Evolutionary conservation across 2,329 filamentous ascomycete genomes (phyloP).

Genomic region (Paecilomyces formosus): DNA sequence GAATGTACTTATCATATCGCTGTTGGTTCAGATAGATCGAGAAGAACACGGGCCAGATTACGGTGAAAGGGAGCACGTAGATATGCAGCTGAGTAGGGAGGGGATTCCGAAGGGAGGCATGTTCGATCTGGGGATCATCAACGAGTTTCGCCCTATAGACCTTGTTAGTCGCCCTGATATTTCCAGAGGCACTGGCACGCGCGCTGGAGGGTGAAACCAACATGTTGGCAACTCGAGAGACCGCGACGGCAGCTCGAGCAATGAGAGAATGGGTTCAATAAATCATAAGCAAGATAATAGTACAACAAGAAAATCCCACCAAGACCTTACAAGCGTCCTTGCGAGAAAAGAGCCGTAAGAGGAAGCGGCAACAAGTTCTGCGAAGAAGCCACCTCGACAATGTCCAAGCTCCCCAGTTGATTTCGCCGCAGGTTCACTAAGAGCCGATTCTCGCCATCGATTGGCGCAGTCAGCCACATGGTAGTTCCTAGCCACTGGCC

Average conservation of each 20-base stretch:
- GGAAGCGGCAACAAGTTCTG: neutral
- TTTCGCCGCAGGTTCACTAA: conserved; percentile 10
- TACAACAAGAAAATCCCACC: conserved; percentile 5
- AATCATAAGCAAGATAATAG: conserved; percentile 15
- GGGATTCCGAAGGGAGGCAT: conserved; percentile 80
- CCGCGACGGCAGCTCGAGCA: conserved; percentile 21
- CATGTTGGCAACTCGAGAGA: conserved; percentile 26
- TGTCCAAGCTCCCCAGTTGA: conserved; percentile 15
- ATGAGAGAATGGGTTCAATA: conserved; percentile 4
- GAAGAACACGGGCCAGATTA: conserved; percentile 88
- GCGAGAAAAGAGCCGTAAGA: conserved; percentile 4
- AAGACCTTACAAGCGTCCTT: conserved; percentile 10
- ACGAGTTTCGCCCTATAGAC: conserved; percentile 68
- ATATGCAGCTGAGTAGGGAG: conserved; percentile 72
- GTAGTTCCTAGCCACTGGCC: neutral
- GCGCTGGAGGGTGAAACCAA: conserved; percentile 11
- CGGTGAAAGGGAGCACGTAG: conserved; percentile 88
- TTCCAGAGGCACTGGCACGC: conserved; percentile 6
- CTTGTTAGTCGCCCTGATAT: conserved; percentile 5
- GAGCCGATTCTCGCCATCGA: conserved; percentile 4
- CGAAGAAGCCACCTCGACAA: conserved; percentile 21
- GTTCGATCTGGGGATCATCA: conserved; percentile 82
- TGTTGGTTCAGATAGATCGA: conserved; percentile 76
- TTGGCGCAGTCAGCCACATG: conserved; percentile 8
- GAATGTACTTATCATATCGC: conserved; percentile 84